Base-by-base conservation (phyloP, 805 yeast species). In the Suhomyces faveliae region DNA sequence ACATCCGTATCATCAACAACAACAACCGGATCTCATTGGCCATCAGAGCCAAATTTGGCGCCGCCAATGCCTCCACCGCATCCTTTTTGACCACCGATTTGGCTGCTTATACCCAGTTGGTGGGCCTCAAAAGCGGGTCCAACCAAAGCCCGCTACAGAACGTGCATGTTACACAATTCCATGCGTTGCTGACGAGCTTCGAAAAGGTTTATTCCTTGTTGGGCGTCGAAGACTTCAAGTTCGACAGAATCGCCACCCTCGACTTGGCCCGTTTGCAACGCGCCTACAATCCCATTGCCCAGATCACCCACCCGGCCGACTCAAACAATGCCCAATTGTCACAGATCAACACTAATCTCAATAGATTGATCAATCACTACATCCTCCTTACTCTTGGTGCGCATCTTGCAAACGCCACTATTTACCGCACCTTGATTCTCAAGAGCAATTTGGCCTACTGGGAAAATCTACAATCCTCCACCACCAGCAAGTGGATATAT, bases 381-480 rank as follows among this genome's bases (percentile, higher is more conserved):
- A 46, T 58, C 33, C 39, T 53, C 4, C 43, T 68, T 19, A 43
- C 64, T n/a, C 48, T 60, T 2, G 54, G 56, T 45, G 56, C 64
- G 23, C 59, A 64, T 25, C 48, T 68, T 35, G 66, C 76, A 33
- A 68, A 66, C 46, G 48, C 62, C 10, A 51, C 70, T 22, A 67
- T 73, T 29, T 64, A 60, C 49, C 63, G 68, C 46, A 69, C 74
- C 0, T 52, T 73, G 19, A 47, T 57, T 13, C 56, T 65, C 37
- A 68, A 70, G 46, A 57, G 60, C 27, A 66, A 72, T 41, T 50
- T 66, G 50, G 55, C 59, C 4, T 73, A 71, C 51, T 73, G 77
- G 77, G 55, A 59, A 10, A 57, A 54, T 10, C 42, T 73, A 35
- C 54, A 54, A 25, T 47, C 53, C 25, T 67, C 73, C 5, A 39